Evolutionary conservation across 2,329 filamentous ascomycete genomes (phyloP).

Genomic region (Talaromyces sp.): DNA sequence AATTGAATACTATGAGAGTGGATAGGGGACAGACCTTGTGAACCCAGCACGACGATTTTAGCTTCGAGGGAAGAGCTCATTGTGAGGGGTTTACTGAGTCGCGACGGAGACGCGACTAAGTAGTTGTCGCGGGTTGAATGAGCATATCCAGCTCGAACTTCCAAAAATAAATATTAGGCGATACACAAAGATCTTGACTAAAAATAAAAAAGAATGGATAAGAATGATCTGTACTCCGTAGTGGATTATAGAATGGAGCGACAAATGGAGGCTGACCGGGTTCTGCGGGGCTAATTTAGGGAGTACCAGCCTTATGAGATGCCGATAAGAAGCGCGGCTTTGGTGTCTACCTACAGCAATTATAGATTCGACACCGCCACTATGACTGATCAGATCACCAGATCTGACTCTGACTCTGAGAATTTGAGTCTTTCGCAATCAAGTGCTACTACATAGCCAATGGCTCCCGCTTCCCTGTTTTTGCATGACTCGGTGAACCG

Average conservation of each 20-base stretch:
- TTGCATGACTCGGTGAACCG: background rate
- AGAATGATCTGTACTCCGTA: background rate
- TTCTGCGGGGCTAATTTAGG: constrained; percentile 12
- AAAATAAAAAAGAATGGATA: background rate
- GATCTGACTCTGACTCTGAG: background rate
- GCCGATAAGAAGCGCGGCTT: background rate
- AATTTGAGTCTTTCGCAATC: background rate
- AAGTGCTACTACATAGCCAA: background rate
- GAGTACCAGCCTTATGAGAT: constrained; percentile 6
- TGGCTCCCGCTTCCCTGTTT: background rate
- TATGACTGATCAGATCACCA: constrained; percentile 9
- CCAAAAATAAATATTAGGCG: background rate
- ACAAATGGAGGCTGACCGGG: constrained; percentile 8
- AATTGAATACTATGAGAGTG: background rate
- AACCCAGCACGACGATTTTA: constrained; percentile 53
- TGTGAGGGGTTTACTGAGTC: constrained; percentile 21
- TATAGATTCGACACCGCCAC: background rate
- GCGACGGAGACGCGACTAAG: constrained; percentile 28
- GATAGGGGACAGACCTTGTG: constrained; percentile 40
- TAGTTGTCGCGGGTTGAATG: constrained; percentile 25
- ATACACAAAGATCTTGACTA: background rate
- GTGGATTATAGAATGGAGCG: background rate
- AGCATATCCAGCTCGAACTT: constrained; percentile 23
- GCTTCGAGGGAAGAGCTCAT: constrained; percentile 52
- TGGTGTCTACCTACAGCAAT: too few relatives aligned